Percentiles rank a stretch among this genome's conserved stretches.
phyloP scores from a whole-genome alignment of 352 stramenopile species.

The Pythium brachiatum region DNA sequence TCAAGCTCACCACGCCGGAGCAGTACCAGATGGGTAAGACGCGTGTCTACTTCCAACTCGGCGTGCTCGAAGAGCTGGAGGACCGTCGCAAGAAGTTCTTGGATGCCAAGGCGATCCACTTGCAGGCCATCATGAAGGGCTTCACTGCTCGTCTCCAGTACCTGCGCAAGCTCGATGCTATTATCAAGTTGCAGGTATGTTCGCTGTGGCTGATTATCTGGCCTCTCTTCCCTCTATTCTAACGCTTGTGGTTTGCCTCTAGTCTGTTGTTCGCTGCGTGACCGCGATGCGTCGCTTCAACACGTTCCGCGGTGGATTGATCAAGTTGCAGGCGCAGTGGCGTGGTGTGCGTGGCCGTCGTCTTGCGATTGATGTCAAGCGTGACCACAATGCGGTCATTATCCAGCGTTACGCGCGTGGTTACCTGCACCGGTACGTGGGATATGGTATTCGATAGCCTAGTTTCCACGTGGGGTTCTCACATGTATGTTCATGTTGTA shows the following conservation, averaged over 20 bases:
- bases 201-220: too few species aligned
- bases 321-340: conserved; percentile 62
- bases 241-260: conserved; percentile 6
- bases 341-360: conserved; percentile 67
- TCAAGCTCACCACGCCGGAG: conserved; percentile 63
- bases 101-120: conserved; percentile 71
- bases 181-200: conserved; percentile 74
- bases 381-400: conserved; percentile 79
- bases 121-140: conserved; percentile 78
- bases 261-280: conserved; percentile 79
- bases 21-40: conserved; percentile 87
- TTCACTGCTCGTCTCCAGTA: conserved; percentile 80
- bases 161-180: conserved; percentile 65
- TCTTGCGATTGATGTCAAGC: conserved; percentile 69
- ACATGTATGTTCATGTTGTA: not conserved
- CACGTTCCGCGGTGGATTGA: conserved; percentile 70
- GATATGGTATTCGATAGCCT: not conserved
- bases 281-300: conserved; percentile 84
- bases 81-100: conserved; percentile 84
- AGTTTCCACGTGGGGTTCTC: not conserved
- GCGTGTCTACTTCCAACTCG: conserved; percentile 86
- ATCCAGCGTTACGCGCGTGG: conserved; percentile 80
- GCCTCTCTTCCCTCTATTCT: too few species aligned
- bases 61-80: conserved; percentile 83
- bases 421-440: conserved; percentile 50